A percentile compares a stretch with the other conserved stretches of the same genome.
Conservation (phyloP, 768 basidiomycete genomes). For the Panus rudis region DNA sequence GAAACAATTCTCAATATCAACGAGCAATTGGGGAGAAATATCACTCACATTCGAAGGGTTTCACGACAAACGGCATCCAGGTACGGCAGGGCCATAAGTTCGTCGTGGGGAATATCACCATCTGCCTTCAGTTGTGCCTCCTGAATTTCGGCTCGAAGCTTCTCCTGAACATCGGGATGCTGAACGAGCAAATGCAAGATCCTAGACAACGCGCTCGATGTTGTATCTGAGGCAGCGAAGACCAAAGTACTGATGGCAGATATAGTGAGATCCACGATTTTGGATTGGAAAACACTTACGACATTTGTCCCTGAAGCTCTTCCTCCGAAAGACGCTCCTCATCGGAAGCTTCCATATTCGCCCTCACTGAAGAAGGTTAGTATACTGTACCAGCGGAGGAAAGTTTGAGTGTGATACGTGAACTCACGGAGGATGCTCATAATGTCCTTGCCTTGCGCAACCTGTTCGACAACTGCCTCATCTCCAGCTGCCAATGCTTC, state of each 20-base stretch:
- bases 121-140: conserved; percentile 1
- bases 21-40: not conserved
- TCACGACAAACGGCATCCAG: conserved; percentile 8
- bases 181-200: conserved; percentile 7
- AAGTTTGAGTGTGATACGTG: not conserved
- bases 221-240: conserved; percentile 11
- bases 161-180: conserved; percentile 8
- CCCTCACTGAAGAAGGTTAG: conserved; percentile 2
- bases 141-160: conserved; percentile 5
- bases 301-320: conserved; percentile 6
- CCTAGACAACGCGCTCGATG: conserved; percentile 3
- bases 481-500: conserved; percentile 9
- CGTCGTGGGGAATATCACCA: conserved; percentile 9
- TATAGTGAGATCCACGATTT: not conserved
- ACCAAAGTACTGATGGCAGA: not conserved
- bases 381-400: not conserved
- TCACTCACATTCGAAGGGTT: conserved; percentile 7
- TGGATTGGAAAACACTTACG: conserved; percentile 2
- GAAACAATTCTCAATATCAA: not conserved
- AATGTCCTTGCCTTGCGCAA: conserved; percentile 15
- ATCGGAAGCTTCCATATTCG: conserved; percentile 1
- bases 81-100: conserved; percentile 6
- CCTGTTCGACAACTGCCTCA: conserved; percentile 7
- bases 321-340: conserved; percentile 7
- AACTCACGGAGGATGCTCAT: conserved; percentile 13